Evolutionary conservation across 345 rosid species (phyloP), one percentile per base, ranked within the genome.

Genomic region (Aquilaria sinensis): DNA sequence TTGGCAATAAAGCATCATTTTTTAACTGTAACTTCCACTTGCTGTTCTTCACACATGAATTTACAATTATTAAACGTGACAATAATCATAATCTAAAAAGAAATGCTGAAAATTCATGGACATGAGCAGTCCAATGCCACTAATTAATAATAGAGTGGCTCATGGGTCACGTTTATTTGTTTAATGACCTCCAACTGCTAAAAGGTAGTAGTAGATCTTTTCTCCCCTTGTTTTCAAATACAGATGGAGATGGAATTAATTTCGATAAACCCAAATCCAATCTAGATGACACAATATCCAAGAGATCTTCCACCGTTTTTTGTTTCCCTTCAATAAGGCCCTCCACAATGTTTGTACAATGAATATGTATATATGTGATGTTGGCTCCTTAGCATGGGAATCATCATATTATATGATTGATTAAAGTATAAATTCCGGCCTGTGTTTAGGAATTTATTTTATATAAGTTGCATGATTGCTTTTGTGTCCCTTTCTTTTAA

Each of bases 231-330:
- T 57, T 47, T 53, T 9, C 4, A 15, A 14, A 1, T 30, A 51
- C 50, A 29, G 60, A 63, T 60, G 58, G 48, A 58, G 9, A 43
- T 33, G 4, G 62, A 56, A 33, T 15, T 5, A 48, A 46, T 45
- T 33, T 61, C 29, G 66, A 52, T 66, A 71, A 63, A 57, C 60
- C 72, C 72, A 71, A 55, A 37, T 37, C 72, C 65, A 23, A 23
- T 23, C 23, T 23, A 23, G 23, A 23, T 23, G 23, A 23, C 43
- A 58, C 16, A 58, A 55, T 9, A 65, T 75, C 74, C 65, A 64
- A 63, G 53, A 37, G 43, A 37, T 37, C 8, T 4, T 37, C 5
- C 8, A 1, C 43, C 23, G 0, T 23, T 37, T 37, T 37, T 37
- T 37, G 43, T 9, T 37, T 37, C 8, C 43, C 5, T 37, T 37